Base-by-base conservation (phyloP, 2,329 filamentous ascomycete genomes). In the Penicillium sp. region DNA sequence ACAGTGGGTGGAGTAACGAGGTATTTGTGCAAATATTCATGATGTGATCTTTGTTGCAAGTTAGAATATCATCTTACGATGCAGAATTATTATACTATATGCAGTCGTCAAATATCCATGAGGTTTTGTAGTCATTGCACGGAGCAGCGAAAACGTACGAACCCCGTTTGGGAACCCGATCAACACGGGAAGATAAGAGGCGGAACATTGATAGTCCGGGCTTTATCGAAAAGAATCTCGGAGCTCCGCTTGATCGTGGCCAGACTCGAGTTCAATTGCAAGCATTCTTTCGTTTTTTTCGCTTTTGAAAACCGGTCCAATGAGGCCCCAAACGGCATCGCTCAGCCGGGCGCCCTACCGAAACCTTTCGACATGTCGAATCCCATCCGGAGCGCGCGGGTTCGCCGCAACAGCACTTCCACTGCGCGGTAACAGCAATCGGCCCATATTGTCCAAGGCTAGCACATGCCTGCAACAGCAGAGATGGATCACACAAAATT, bases 1-100 rank as follows among this genome's bases (percentile, higher is more conserved):
- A 85, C 54, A 81, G 84, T 36, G 86, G 88, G 7, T 95, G 90
- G 87, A 88, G 86, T 60, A 96, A 96, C 69, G 90, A 95, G 71
- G 82, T 92, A 36, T 80, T 84, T 57, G 76, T 95, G 40, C 86
- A 87, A 68, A 71, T 91, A 5, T 87, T 81, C 58, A 69, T 82
- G 27, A 63, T 60, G 14, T 75, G 43, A 42, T 42, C 16, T 21
- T 11, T 42, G 2, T 13, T 6, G 21, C 39, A 18, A 42, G 39
- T 6, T 27, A 4, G 5, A 27, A 8, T 6, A 8, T 5, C 8
- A 27, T 6, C 24, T 8, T 27, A 4, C 4, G 4, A 27, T 27
- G 3, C 39, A 42, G 39, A 42, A 42, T 18, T 18, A 18, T 18
- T 18, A 18, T 18, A 42, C 16, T 34, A 27, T 27, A 27, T 27